Conservation (phyloP, 495 filamentous ascomycete genomes). For the Hypoxylon crocopeplum region DNA sequence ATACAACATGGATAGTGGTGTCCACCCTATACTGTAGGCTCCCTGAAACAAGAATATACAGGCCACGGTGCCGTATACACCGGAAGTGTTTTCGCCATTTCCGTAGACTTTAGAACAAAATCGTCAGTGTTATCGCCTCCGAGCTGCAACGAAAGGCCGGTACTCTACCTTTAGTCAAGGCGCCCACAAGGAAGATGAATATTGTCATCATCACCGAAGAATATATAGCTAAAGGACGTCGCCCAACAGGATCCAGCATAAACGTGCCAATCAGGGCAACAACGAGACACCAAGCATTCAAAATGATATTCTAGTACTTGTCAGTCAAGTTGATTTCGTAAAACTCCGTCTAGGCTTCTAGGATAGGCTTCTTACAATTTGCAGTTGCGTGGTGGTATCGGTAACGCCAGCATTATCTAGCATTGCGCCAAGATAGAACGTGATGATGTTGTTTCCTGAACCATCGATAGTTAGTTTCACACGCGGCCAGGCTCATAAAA, state of each 20-base stretch:
- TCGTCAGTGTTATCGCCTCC: not conserved
- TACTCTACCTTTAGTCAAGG: conserved; percentile 4
- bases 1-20: conserved; percentile 51
- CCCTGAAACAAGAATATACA: conserved; percentile 46
- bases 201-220: conserved; percentile 2
- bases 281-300: not conserved
- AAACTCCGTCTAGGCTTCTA: not conserved
- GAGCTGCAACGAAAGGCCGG: not conserved
- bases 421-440: conserved; percentile 56
- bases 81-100: conserved; percentile 12
- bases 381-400: conserved; percentile 20
- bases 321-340: conserved; percentile 2
- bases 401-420: conserved; percentile 30
- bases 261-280: not conserved
- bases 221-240: conserved; percentile 2
- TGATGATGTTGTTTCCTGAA: conserved; percentile 50
- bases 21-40: conserved; percentile 50
- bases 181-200: conserved; percentile 5
- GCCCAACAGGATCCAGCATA: not conserved
- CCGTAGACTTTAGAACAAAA: conserved; percentile 1
- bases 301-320: conserved; percentile 9
- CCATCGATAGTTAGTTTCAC: conserved; percentile 41
- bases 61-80: conserved; percentile 22
- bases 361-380: conserved; percentile 19
- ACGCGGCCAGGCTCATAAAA: conserved; percentile 5